phyloP scores from a whole-genome alignment of 257 asterid genomes.

The Capsicum pubescens region DNA sequence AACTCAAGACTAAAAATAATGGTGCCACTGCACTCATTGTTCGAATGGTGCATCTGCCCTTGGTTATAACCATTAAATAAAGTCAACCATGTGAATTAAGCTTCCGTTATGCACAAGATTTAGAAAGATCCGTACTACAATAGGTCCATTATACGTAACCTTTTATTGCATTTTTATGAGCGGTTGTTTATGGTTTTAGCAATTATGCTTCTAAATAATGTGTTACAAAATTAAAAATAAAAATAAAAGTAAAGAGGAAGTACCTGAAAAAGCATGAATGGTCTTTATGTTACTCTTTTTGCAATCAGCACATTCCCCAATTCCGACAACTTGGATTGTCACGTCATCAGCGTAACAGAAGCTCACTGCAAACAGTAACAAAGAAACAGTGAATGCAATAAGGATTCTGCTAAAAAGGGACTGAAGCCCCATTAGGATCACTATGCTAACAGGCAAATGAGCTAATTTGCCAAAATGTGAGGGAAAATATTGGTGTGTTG shows the following conservation, averaged over 20 bases:
- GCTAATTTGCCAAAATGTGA: neutral
- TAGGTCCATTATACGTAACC: neutral
- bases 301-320: conserved; percentile 65
- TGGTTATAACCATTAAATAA: neutral
- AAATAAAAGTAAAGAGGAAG: neutral
- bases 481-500: neutral
- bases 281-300: conserved; percentile 42
- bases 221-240: neutral
- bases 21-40: neutral
- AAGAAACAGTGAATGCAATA: conserved; percentile 39
- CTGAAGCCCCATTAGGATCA: conserved; percentile 53
- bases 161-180: neutral
- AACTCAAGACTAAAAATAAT: neutral
- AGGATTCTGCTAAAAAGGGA: conserved; percentile 42
- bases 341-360: conserved; percentile 48
- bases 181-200: neutral
- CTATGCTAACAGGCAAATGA: conserved; percentile 16
- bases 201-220: neutral
- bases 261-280: conserved; percentile 57
- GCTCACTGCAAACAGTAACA: conserved; percentile 38
- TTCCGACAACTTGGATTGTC: conserved; percentile 60
- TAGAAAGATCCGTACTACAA: neutral
- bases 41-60: neutral
- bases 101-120: neutral
- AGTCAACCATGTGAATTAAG: neutral